Conservation (phyloP, 495 filamentous ascomycete species). For the Sphaerosporella brunnea region DNA sequence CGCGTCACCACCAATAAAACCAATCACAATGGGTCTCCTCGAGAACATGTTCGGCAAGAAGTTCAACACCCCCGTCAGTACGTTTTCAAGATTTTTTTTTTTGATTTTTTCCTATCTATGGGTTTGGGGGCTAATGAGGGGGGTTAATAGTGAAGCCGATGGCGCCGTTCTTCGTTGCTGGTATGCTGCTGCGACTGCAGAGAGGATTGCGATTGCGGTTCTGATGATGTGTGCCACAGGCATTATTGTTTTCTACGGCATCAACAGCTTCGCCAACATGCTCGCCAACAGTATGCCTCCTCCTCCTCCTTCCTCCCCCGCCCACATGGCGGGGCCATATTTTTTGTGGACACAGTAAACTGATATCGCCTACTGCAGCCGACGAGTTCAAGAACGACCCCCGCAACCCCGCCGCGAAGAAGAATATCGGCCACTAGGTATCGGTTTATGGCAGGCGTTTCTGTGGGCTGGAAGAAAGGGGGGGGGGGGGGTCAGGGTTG, state of each 20-base stretch:
- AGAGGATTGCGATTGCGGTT: background rate
- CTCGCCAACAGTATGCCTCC: conserved; percentile 52
- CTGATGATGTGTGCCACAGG: conserved; percentile 33
- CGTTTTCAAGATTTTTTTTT: conserved; percentile 33
- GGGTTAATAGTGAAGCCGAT: conserved; percentile 60
- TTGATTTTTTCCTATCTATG: background rate
- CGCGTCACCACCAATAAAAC: background rate
- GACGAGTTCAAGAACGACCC: conserved; percentile 93
- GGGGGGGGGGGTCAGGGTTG: background rate
- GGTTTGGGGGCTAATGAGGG: conserved; percentile 2
- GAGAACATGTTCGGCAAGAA: conserved; percentile 53
- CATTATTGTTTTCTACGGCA: conserved; percentile 64
- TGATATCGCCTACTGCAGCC: conserved; percentile 34
- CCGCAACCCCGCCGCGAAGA: conserved; percentile 45
- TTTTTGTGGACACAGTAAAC: too few relatives aligned
- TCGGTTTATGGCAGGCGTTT: too few relatives aligned
- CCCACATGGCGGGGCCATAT: too few relatives aligned
- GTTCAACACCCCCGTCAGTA: conserved; percentile 75
- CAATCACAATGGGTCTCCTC: conserved; percentile 48
- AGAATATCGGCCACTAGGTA: conserved; percentile 8
- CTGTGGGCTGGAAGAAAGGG: background rate
- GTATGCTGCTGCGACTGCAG: conserved; percentile 38
- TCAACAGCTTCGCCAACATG: conserved; percentile 56
- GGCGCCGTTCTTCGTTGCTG: conserved; percentile 82
- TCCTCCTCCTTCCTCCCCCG: too few relatives aligned